Evolutionary conservation across 495 filamentous ascomycete species (phyloP).

Genomic region (Hypoxylon cercidicola): DNA sequence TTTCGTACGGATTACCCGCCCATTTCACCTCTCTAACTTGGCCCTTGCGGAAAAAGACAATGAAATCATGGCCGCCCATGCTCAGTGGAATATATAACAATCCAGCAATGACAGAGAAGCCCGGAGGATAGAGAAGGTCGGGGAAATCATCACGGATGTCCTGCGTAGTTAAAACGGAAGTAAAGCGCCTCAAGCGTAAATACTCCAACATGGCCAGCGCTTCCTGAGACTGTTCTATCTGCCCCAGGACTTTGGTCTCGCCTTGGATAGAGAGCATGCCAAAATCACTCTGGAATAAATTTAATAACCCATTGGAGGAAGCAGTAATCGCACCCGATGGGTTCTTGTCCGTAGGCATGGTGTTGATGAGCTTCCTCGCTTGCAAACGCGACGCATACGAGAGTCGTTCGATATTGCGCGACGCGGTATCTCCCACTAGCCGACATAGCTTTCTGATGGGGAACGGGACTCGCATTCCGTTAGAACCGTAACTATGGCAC

Average conservation of each 20-base stretch:
- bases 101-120: conserved; percentile 82
- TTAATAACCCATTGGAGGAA: conserved; percentile 86
- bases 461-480: conserved; percentile 89
- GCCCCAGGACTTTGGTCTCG: conserved; percentile 88
- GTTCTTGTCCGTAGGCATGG: conserved; percentile 80
- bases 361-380: conserved; percentile 81
- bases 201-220: conserved; percentile 88
- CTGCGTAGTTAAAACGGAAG: conserved; percentile 80
- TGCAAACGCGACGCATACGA: conserved; percentile 88
- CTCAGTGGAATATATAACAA: conserved; percentile 86
- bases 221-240: conserved; percentile 81
- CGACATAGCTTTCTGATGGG: conserved; percentile 94
- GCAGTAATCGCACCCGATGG: conserved; percentile 94
- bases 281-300: conserved; percentile 88
- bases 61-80: conserved; percentile 81
- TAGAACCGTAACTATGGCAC: conserved; percentile 81
- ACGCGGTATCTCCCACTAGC: conserved; percentile 87
- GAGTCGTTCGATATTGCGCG: conserved; percentile 87
- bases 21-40: conserved; percentile 84
- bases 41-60: conserved; percentile 88
- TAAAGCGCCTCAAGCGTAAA: conserved; percentile 77
- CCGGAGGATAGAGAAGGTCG: conserved; percentile 81
- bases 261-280: conserved; percentile 86
- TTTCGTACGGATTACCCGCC: conserved; percentile 95
- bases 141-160: conserved; percentile 84